Base-by-base conservation (phyloP, 179 eudicot genomes). In the Drosera spatulata region DNA sequence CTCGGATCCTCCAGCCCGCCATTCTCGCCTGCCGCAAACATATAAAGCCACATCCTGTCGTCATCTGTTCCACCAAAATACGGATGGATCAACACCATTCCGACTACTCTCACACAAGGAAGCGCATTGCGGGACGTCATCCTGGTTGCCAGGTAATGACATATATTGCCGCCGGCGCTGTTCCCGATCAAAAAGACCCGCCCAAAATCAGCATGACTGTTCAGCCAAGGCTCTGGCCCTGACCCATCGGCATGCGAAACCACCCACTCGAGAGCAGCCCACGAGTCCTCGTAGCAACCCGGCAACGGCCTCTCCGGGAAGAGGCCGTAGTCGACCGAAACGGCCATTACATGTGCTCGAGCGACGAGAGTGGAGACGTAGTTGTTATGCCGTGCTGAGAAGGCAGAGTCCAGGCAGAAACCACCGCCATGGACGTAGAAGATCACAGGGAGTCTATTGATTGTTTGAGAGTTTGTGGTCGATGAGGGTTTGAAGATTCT, bases 401-500 rank as follows among this genome's bases (percentile, higher is more conserved):
- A 77, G 48, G 90, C 77, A 6, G 86, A 79, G 43, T 69, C 82
- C 2, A 77, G 11, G 22, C 75, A 75, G 55, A 82, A 82, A 8
- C 73, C 80, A 5, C 84, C 86, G 7, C 80, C 78, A 2, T 82
- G 82, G 60, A 58, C 74, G 70, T 84, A 79, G 53, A 79, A 38
- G 10, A 77, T 45, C 39, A 74, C 64, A 5, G 78, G 78, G 33
- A 73, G 51, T 49, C 64, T 66, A 1, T 22, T 22, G 33, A 22
- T 22, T 22, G 14, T 51, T 6, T 51, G 13, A 38, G n/a, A 3
- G 4, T 7, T 4, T 15, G 39, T 8, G 66, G 22, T n/a, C 33
- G 47, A 3, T 22, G 33, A 22, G 0, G 79, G 82, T 3, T 72
- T 77, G 61, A 72, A 79, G 46, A 79, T 10, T 4, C 77, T 73